Evolutionary conservation across 2,329 filamentous ascomycete genomes (phyloP).

Genomic region (Aspergillus cejpii): DNA sequence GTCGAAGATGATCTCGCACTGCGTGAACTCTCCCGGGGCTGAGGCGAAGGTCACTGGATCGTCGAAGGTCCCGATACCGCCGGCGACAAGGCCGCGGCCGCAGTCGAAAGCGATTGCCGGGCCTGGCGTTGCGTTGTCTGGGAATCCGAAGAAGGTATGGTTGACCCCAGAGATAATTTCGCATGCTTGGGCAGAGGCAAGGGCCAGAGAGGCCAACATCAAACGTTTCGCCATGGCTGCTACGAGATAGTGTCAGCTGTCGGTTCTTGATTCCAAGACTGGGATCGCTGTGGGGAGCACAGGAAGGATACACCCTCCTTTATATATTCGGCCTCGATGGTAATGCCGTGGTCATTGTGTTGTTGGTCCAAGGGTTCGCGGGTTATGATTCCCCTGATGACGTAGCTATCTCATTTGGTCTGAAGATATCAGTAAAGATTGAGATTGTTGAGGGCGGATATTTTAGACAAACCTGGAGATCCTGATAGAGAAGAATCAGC

Average conservation of each 20-base stretch:
- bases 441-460: too few species aligned
- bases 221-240: neutral
- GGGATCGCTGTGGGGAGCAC: neutral
- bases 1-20: slow-evolving; percentile 44
- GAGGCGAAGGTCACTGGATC: slow-evolving; percentile 44
- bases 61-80: slow-evolving; percentile 39
- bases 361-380: neutral
- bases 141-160: slow-evolving; percentile 40
- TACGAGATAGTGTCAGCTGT: too few species aligned
- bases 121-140: slow-evolving; percentile 38
- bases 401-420: neutral
- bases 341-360: neutral
- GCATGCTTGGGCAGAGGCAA: neutral
- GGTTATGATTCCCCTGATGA: neutral
- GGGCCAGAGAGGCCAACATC: neutral
- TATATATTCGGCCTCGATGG: neutral
- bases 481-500: too few species aligned
- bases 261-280: neutral
- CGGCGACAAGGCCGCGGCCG: slow-evolving; percentile 32
- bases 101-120: slow-evolving; percentile 35
- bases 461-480: too few species aligned
- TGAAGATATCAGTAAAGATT: too few species aligned
- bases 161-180: slow-evolving; percentile 17
- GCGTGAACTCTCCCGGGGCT: slow-evolving; percentile 35
- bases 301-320: neutral